phyloP scores from a whole-genome alignment of 140 eudicot species.

The Flaveria floridana region DNA sequence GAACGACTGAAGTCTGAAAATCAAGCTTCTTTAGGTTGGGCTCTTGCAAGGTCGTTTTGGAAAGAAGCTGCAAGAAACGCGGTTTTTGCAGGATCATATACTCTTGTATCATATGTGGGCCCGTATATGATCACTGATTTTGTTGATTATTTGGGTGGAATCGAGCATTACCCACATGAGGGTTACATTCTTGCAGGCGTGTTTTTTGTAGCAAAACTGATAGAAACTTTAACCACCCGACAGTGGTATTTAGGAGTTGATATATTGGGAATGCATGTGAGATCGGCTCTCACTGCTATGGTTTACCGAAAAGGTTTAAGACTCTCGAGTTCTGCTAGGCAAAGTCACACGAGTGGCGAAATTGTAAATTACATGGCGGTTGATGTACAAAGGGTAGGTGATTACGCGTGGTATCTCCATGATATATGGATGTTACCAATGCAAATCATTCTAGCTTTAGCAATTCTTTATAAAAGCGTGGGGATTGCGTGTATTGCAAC shows the following conservation, averaged over 20 bases:
- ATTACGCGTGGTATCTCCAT: slow-evolving; percentile 90
- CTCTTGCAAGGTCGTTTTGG: slow-evolving; percentile 73
- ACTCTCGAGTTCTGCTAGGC: slow-evolving; percentile 73
- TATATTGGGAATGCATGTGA: slow-evolving; percentile 85
- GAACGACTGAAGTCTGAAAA: slow-evolving; percentile 68
- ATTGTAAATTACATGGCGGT: slow-evolving; percentile 96
- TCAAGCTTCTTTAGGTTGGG: slow-evolving; percentile 77
- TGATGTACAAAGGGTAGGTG: slow-evolving; percentile 92
- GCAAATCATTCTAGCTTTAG: slow-evolving; percentile 79
- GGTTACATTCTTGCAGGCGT: slow-evolving; percentile 85
- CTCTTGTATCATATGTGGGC: slow-evolving; percentile 88
- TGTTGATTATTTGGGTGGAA: slow-evolving; percentile 75
- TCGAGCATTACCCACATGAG: slow-evolving; percentile 62
- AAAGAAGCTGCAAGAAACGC: slow-evolving; percentile 87
- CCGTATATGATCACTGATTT: slow-evolving; percentile 92
- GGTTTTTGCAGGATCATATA: slow-evolving; percentile 73
- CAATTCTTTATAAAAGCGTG: slow-evolving; percentile 72
- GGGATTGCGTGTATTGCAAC: slow-evolving; percentile 83
- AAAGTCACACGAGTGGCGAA: slow-evolving; percentile 93
- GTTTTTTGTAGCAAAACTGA: slow-evolving; percentile 68
- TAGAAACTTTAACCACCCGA: slow-evolving; percentile 76
- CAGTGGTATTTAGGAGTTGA: slow-evolving; percentile 97
- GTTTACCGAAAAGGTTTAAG: slow-evolving; percentile 78
- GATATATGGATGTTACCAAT: slow-evolving; percentile 93
- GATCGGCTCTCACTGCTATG: slow-evolving; percentile 89